A percentile compares a stretch with the other conserved stretches of the same genome.
These are phyloP conservation scores for Mollisiaceae sp. DNA, from an alignment of 2,329 filamentous ascomycete genomes.

Conservation along the genomic window DNA sequence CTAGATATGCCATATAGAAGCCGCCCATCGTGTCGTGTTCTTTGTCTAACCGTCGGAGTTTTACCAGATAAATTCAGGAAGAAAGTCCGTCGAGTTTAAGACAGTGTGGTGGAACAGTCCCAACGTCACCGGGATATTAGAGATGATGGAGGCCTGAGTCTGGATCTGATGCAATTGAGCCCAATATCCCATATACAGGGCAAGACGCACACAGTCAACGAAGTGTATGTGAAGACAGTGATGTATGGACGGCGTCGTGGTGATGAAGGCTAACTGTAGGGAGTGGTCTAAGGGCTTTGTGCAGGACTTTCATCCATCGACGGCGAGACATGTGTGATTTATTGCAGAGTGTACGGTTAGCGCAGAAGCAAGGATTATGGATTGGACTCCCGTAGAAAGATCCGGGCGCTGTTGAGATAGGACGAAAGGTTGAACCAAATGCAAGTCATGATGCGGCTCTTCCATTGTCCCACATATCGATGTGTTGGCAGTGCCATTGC, in stretches of 20 bases:
- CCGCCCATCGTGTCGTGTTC: conserved; percentile 57
- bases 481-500: conserved; percentile 89
- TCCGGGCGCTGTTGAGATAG: conserved; percentile 45
- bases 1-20: conserved; percentile 62
- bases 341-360: conserved; percentile 53
- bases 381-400: conserved; percentile 38
- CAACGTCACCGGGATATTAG: conserved; percentile 36
- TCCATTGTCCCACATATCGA: conserved; percentile 73
- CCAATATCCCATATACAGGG: conserved; percentile 54
- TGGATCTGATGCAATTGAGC: conserved; percentile 56
- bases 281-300: conserved; percentile 42
- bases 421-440: conserved; percentile 45
- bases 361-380: conserved; percentile 41
- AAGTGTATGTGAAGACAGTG: conserved; percentile 40
- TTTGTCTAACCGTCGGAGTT: conserved; percentile 28
- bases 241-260: conserved; percentile 43
- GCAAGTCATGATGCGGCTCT: conserved; percentile 64
- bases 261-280: conserved; percentile 44
- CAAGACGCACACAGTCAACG: conserved; percentile 42
- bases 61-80: conserved; percentile 33
- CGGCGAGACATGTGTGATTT: conserved; percentile 68
- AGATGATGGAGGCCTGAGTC: conserved; percentile 34
- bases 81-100: conserved; percentile 26
- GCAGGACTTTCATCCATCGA: conserved; percentile 52
- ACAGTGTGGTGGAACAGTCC: conserved; percentile 39